phyloP scores from a whole-genome alignment of 2,329 filamentous ascomycete genomes.

The Trichoderma afroharzianum region DNA sequence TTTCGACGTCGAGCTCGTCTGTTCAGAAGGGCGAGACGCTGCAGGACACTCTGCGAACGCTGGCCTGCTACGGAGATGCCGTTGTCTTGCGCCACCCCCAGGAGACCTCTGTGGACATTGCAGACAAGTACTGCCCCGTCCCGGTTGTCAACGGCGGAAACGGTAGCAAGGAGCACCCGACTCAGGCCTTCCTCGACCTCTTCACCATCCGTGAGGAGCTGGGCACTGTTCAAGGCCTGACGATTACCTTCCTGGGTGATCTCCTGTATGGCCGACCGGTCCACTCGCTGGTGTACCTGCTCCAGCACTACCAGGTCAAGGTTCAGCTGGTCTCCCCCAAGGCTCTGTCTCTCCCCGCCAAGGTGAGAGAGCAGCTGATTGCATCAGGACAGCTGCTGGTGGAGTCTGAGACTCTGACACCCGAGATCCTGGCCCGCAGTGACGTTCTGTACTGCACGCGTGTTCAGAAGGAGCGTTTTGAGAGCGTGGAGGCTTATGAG shows the following conservation, averaged over 20 bases:
- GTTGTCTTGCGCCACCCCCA: conserved; percentile 93
- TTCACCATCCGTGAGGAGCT: conserved; percentile 98
- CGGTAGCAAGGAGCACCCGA: conserved; percentile 92
- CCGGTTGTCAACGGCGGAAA: conserved; percentile 98
- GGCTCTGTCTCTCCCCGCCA: conserved; percentile 69
- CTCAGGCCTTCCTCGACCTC: conserved; percentile 93
- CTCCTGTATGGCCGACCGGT: conserved; percentile 90
- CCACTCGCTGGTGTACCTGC: conserved; percentile 89
- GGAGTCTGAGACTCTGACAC: conserved; percentile 75
- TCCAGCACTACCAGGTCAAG: conserved; percentile 91
- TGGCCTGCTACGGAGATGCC: conserved; percentile 91
- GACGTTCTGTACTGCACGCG: conserved; percentile 97
- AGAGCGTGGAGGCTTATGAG: conserved; percentile 77
- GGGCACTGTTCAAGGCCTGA: conserved; percentile 90
- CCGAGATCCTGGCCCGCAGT: conserved; percentile 78
- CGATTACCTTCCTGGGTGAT: conserved; percentile 93
- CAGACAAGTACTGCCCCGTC: conserved; percentile 81
- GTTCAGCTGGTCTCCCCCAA: conserved; percentile 88
- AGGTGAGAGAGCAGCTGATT: conserved; percentile 69
- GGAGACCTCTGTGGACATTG: conserved; percentile 73
- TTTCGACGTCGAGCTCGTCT: conserved; percentile 80
- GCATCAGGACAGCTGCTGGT: conserved; percentile 70
- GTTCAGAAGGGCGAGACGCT: conserved; percentile 93
- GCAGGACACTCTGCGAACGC: conserved; percentile 87
- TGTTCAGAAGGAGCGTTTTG: conserved; percentile 94